phyloP scores from a whole-genome alignment of 176 grass and related monocot species.

The Dactylis glomerata region DNA sequence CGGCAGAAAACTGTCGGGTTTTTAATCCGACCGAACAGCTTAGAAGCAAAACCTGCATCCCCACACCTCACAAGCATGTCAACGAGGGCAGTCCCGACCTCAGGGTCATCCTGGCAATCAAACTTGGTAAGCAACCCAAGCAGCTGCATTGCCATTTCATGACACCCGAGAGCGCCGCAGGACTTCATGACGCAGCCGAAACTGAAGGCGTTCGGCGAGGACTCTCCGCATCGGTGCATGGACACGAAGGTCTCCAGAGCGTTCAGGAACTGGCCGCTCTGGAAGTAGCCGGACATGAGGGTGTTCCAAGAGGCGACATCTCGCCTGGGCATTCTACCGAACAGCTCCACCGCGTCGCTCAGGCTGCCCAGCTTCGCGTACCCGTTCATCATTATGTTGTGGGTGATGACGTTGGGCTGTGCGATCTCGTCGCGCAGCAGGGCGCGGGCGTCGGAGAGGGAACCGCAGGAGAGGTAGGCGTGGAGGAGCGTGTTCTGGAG shows the following conservation, averaged over 20 bases:
- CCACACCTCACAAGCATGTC: constrained; percentile 89
- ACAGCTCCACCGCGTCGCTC: constrained; percentile 57
- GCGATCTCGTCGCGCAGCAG: constrained; percentile 50
- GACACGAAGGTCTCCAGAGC: constrained; percentile 46
- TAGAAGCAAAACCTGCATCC: constrained; percentile 47
- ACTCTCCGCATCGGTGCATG: constrained; percentile 43
- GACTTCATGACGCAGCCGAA: constrained; percentile 65
- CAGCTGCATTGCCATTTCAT: constrained; percentile 53
- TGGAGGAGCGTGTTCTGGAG: constrained; percentile 91
- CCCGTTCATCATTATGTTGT: constrained; percentile 77
- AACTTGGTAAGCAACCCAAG: constrained; percentile 70
- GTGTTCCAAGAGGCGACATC: constrained; percentile 89
- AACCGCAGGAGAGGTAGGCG: constrained; percentile 64
- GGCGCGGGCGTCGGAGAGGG: constrained; percentile 57
- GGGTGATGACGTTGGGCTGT: constrained; percentile 63
- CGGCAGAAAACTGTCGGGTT: constrained; percentile 62
- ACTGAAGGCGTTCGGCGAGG: constrained; percentile 61
- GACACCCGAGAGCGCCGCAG: constrained; percentile 55
- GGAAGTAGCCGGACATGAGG: constrained; percentile 75
- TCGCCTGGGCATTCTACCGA: constrained; percentile 71
- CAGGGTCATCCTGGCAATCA: constrained; percentile 46
- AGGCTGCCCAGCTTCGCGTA: constrained; percentile 54
- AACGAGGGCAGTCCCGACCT: constrained; percentile 54
- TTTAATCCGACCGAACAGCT: constrained; percentile 47
- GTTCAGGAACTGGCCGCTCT: constrained; percentile 24